These are phyloP conservation scores for Penicillium italicum DNA, from an alignment of 2,329 filamentous ascomycete genomes.

Conservation along the genomic window DNA sequence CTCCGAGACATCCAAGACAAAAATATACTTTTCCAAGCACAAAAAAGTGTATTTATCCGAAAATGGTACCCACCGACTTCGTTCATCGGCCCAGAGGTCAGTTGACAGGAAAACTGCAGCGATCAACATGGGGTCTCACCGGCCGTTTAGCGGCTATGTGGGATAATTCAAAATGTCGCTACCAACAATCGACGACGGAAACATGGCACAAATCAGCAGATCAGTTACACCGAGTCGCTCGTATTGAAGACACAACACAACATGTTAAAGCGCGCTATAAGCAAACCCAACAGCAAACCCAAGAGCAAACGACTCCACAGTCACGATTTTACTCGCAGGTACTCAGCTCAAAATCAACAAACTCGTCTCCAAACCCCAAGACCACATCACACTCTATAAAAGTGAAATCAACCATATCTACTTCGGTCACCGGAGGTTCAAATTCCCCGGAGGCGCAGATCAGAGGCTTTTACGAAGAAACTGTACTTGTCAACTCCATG, in stretches of 20 bases:
- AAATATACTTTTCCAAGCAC: not conserved
- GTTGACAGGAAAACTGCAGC: conserved; percentile 11
- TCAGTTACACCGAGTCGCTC: conserved; percentile 2
- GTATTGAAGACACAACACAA: not conserved
- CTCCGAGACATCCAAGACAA: not conserved
- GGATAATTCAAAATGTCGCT: conserved; percentile 11
- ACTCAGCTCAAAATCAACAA: not conserved
- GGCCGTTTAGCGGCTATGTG: conserved; percentile 9
- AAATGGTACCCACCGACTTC: conserved; percentile 7
- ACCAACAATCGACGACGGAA: conserved; percentile 13
- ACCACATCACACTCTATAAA: not conserved
- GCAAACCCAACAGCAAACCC: not conserved
- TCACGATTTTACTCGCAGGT: conserved; percentile 1
- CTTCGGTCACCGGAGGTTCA: not conserved
- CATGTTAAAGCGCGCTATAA: not conserved
- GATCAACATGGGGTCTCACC: conserved; percentile 13
- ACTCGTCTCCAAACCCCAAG: not conserved
- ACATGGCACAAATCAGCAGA: conserved; percentile 14
- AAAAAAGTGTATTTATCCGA: not conserved
- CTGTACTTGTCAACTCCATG: conserved; percentile 1
- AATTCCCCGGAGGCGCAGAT: conserved; percentile 10
- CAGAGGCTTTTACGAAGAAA: conserved; percentile 2
- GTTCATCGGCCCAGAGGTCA: conserved; percentile 2
- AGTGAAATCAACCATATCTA: not conserved
- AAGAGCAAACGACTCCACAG: not conserved